A percentile compares a stretch with the other conserved stretches of the same genome.
Evolutionary conservation across 805 yeast species (phyloP).

Genomic region (Schizosaccharomyces lindneri): DNA sequence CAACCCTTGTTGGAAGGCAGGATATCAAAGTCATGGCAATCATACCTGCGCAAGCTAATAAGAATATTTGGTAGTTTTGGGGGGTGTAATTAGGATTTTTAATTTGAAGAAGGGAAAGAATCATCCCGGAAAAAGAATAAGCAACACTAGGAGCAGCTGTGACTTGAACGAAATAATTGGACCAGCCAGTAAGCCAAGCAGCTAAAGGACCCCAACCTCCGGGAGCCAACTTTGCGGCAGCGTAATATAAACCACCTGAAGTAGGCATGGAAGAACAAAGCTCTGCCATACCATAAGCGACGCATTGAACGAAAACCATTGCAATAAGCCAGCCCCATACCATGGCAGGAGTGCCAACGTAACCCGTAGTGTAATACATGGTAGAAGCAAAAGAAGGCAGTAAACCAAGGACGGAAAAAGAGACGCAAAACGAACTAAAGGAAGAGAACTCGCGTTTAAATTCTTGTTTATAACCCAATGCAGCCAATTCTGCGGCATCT

Average conservation of each 20-base stretch:
- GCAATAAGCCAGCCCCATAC: constrained; percentile 41
- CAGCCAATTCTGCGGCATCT: constrained; percentile 16
- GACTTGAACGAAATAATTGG: constrained; percentile 39
- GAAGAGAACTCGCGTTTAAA: constrained; percentile 35
- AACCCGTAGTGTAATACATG: constrained; percentile 30
- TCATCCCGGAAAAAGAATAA: constrained; percentile 31
- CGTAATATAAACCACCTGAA: constrained; percentile 42
- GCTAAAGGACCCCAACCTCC: constrained; percentile 26
- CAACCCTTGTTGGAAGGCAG: constrained; percentile 28
- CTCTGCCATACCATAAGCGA: constrained; percentile 39
- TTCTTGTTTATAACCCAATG: constrained; percentile 50
- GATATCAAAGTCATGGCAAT: constrained; percentile 23
- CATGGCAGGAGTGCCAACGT: constrained; percentile 34
- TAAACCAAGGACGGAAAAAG: constrained; percentile 37
- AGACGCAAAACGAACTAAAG: constrained; percentile 45
- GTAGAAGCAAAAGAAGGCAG: constrained; percentile 40
- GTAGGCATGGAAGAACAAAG: constrained; percentile 41
- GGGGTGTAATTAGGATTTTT: constrained; percentile 19
- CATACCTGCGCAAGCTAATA: constrained; percentile 28
- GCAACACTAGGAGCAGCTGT: constrained; percentile 39
- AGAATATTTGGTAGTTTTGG: constrained; percentile 25
- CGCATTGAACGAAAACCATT: constrained; percentile 27
- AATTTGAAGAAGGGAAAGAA: constrained; percentile 25
- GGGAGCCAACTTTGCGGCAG: constrained; percentile 34
- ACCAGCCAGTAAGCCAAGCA: constrained; percentile 41